Percentiles rank a stretch among this genome's conserved stretches.
These are phyloP conservation scores for Curvularia hawaiiensis DNA, from an alignment of 2,329 filamentous ascomycete species.

Conservation along the genomic window DNA sequence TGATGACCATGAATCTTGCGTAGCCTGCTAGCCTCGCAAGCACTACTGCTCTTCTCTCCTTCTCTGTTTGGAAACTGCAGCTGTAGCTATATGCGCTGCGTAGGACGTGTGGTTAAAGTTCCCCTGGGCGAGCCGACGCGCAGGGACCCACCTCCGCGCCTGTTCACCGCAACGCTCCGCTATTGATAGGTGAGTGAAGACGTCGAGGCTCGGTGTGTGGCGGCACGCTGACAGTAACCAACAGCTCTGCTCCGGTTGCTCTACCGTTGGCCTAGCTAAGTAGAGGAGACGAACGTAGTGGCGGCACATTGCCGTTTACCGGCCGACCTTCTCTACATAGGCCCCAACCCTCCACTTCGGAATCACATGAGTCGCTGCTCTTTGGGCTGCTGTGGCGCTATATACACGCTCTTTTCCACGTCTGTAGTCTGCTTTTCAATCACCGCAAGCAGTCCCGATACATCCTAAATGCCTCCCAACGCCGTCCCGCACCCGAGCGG, in stretches of 20 bases:
- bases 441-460: conserved; percentile 2
- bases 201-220: not conserved
- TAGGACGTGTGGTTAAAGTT: conserved; percentile 6
- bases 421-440: conserved; percentile 7
- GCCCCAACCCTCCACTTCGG: conserved; percentile 13
- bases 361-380: conserved; percentile 5
- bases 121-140: conserved; percentile 13
- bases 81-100: conserved; percentile 5
- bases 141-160: conserved; percentile 19
- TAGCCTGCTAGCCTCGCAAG: not conserved
- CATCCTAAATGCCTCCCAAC: conserved; percentile 21
- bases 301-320: conserved; percentile 39
- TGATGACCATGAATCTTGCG: not conserved
- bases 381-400: not conserved
- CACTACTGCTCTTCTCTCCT: not conserved
- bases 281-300: conserved; percentile 20
- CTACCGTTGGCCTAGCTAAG: conserved; percentile 12
- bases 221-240: conserved; percentile 3
- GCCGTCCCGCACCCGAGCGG: conserved; percentile 13
- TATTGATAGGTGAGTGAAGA: conserved; percentile 14
- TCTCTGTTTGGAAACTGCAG: not conserved
- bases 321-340: conserved; percentile 18
- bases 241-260: conserved; percentile 5
- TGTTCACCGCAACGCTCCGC: conserved; percentile 22
- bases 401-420: not conserved